Evolutionary conservation across 345 rosid species (phyloP), one percentile per base, ranked within the genome.

Genomic region (Sonneratia alba): DNA sequence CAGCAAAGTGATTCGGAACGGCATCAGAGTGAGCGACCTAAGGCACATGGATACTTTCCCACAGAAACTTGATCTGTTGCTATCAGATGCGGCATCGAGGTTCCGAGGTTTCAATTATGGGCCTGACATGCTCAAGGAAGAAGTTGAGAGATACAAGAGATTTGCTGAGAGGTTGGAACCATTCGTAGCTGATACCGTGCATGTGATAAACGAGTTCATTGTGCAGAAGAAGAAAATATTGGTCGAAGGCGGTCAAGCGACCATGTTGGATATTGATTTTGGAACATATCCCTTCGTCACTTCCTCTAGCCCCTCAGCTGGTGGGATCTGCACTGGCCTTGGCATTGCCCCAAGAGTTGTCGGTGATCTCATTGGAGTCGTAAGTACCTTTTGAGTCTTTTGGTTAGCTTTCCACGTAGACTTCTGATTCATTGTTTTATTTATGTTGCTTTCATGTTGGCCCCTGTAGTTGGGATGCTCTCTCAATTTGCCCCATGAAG

Each of bases 191-290:
- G 99, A 92, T 79, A 95, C 98, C 4, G 93, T 94, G 73, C 87
- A 88, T 84, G 79, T 94, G 69, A 81, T 95, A 81, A 89, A 92
- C 68, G 96, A 95, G 38, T 85, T 91, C 3, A 90, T 95, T 70
- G 74, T 77, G 9, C 86, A 87, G 81, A 89, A 89, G 80, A 91
- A 89, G 74, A 95, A 81, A 78, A 83, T 95, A 80, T 79, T 92
- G 87, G 93, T 95, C 10, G 99, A 95, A 86, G 99, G 99, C 77
- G 97, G 99, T 75, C 99, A 95, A 74, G 99, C 99, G 36, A 90
- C 99, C 21, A 95, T 95, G 99, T 78, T 95, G 72, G 99, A 95
- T 67, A 83, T 92, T 73, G 99, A 95, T 74, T 92, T 92, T 77
- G 97, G 97, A 70, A 95, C 97, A 15, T 95, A 95, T 75, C 99